phyloP scores from a whole-genome alignment of 1,139 yeast species.

The Wickerhamomyces sp. region DNA sequence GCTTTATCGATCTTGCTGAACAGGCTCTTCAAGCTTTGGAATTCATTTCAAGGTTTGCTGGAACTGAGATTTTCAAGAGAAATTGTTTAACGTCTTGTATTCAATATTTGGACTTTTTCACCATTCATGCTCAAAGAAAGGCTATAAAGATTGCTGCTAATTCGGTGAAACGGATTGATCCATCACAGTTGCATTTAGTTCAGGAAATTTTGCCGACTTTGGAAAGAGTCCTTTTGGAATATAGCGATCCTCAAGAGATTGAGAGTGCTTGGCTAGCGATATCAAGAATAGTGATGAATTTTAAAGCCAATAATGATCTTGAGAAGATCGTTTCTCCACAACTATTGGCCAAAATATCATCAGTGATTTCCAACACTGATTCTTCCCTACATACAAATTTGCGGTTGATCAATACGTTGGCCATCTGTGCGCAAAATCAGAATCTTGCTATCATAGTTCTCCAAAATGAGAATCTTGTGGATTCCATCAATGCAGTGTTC shows the following conservation, averaged over 20 bases:
- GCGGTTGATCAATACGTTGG: slow-evolving; percentile 39
- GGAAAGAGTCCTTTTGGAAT: slow-evolving; percentile 54
- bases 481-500: slow-evolving; percentile 40
- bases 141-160: slow-evolving; percentile 76
- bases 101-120: slow-evolving; percentile 79
- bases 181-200: slow-evolving; percentile 25
- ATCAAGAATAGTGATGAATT: slow-evolving; percentile 55
- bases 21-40: slow-evolving; percentile 81
- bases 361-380: slow-evolving; percentile 21
- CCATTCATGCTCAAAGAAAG: slow-evolving; percentile 84
- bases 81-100: slow-evolving; percentile 68
- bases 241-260: slow-evolving; percentile 56
- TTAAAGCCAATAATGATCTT: slow-evolving; percentile 40
- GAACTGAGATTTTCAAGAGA: slow-evolving; percentile 44
- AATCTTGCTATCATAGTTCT: slow-evolving; percentile 37
- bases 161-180: slow-evolving; percentile 39
- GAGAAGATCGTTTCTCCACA: slow-evolving; percentile 38
- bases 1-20: slow-evolving; percentile 87
- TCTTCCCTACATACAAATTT: slow-evolving; percentile 22
- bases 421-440: slow-evolving; percentile 24
- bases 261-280: slow-evolving; percentile 69
- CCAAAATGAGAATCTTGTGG: slow-evolving; percentile 36
- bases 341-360: slow-evolving; percentile 28
- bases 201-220: slow-evolving; percentile 58
- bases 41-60: slow-evolving; percentile 54